A percentile compares a stretch with the other conserved stretches of the same genome.
These are phyloP conservation scores for Voacanga thouarsii DNA, from an alignment of 257 asterid species.

Conservation along the genomic window DNA sequence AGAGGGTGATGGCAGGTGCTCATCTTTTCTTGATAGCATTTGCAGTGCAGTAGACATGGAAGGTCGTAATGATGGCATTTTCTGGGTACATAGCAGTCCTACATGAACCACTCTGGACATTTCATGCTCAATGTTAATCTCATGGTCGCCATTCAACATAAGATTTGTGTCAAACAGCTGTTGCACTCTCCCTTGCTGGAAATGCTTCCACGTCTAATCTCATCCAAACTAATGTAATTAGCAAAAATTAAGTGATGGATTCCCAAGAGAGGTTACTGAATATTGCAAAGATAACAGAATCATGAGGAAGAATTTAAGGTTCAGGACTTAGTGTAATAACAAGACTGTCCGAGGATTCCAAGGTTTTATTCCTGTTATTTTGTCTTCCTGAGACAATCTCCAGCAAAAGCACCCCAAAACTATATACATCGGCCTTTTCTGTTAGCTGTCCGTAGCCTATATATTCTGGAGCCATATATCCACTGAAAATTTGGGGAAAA, in stretches of 20 bases:
- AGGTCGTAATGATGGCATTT: slow-evolving; percentile 15
- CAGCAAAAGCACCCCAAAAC: slow-evolving; percentile 24
- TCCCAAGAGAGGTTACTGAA: neutral
- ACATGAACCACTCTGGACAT: slow-evolving; percentile 18
- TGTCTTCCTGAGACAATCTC: slow-evolving; percentile 30
- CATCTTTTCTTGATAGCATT: slow-evolving; percentile 21
- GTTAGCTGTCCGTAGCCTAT: slow-evolving; percentile 28
- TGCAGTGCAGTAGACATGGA: slow-evolving; percentile 21
- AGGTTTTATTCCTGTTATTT: slow-evolving; percentile 17
- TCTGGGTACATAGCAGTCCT: slow-evolving; percentile 24
- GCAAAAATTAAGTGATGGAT: neutral
- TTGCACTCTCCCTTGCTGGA: slow-evolving; percentile 12
- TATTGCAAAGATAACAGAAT: neutral
- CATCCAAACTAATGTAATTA: neutral
- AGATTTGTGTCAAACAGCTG: slow-evolving; percentile 18
- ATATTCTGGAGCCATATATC: slow-evolving; percentile 41
- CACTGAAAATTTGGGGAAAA: slow-evolving; percentile 19
- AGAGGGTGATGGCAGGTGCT: slow-evolving; percentile 17
- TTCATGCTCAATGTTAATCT: neutral
- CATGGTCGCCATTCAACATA: neutral
- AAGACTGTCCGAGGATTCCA: slow-evolving; percentile 14
- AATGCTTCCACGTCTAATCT: slow-evolving; percentile 17
- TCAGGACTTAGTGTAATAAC: slow-evolving; percentile 4
- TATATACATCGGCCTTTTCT: slow-evolving; percentile 33
- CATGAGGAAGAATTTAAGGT: neutral